Percentiles rank a stretch among this genome's conserved stretches.
phyloP scores from a whole-genome alignment of 106 monocot species.

The Platanthera guangdongensis region DNA sequence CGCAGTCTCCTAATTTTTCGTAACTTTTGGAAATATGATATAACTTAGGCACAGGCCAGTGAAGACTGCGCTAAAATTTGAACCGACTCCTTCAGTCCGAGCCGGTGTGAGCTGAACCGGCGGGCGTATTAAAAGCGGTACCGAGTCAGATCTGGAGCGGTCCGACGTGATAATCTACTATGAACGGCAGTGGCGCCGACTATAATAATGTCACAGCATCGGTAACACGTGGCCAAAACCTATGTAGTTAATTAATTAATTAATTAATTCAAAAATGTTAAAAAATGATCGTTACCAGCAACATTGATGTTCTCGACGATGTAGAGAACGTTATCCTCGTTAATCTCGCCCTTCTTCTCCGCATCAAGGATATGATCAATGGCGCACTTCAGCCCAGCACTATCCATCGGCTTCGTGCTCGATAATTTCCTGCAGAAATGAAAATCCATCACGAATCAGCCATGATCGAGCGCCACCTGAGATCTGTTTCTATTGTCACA shows the following conservation, averaged over 20 bases:
- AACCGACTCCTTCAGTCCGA: no score
- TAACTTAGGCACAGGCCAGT: no score
- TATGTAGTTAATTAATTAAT: background rate
- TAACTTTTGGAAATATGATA: no score
- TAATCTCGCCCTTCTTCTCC: constrained; percentile 69
- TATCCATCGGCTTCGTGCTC: constrained; percentile 31
- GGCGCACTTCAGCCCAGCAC: constrained; percentile 47
- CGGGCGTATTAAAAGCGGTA: no score
- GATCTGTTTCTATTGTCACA: background rate
- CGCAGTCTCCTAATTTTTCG: no score
- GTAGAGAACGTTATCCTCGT: constrained; percentile 71
- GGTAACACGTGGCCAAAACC: no score
- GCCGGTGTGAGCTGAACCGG: no score
- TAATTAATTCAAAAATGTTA: background rate
- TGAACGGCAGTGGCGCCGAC: no score
- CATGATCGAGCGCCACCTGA: background rate
- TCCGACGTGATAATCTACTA: no score
- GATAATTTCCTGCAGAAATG: constrained; percentile 21
- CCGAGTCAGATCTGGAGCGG: no score
- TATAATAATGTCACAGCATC: no score
- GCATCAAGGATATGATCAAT: constrained; percentile 72
- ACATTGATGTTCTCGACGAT: constrained; percentile 83
- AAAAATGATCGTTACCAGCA: constrained; percentile 32
- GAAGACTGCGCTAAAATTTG: no score
- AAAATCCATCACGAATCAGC: background rate